Evolutionary conservation across 225 moss, liverwort and hornwort species (phyloP).

Genomic region (Pseudoscleropodium purum): DNA sequence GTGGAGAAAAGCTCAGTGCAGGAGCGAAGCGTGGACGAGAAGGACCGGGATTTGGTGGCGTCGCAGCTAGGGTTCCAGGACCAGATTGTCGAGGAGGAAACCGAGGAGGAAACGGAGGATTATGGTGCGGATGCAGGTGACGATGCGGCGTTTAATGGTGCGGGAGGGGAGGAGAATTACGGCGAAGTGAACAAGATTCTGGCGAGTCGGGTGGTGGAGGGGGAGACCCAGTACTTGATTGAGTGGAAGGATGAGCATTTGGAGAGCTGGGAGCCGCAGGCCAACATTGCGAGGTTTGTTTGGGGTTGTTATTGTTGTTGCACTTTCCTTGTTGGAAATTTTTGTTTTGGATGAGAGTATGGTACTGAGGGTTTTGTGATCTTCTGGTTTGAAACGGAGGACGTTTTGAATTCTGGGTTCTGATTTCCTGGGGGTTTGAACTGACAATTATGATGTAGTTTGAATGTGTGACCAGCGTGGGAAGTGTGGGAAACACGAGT

Average conservation of each 20-base stretch:
- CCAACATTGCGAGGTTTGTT: conserved; percentile 58
- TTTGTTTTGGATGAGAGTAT: neutral
- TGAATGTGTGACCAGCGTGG: neutral
- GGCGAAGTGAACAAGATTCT: conserved; percentile 85
- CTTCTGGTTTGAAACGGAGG: neutral
- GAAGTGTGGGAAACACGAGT: neutral
- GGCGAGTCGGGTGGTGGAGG: conserved; percentile 63
- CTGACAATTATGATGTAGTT: neutral
- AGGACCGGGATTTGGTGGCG: conserved; percentile 35
- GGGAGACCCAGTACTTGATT: conserved; percentile 76
- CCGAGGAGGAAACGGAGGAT: neutral
- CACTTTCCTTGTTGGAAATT: neutral
- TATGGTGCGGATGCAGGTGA: neutral
- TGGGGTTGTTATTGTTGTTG: neutral
- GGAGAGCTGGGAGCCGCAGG: conserved; percentile 91
- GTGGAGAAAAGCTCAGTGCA: conserved; percentile 46
- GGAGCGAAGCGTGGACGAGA: conserved; percentile 47
- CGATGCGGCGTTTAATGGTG: neutral
- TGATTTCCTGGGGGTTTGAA: neutral
- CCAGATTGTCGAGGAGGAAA: neutral
- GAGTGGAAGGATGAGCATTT: conserved; percentile 89
- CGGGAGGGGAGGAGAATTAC: conserved; percentile 28
- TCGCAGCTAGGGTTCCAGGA: conserved; percentile 17
- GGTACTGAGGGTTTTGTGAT: neutral
- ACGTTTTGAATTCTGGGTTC: neutral